Conservation (phyloP, 257 asterid species). For the Scutellaria baicalensis region DNA sequence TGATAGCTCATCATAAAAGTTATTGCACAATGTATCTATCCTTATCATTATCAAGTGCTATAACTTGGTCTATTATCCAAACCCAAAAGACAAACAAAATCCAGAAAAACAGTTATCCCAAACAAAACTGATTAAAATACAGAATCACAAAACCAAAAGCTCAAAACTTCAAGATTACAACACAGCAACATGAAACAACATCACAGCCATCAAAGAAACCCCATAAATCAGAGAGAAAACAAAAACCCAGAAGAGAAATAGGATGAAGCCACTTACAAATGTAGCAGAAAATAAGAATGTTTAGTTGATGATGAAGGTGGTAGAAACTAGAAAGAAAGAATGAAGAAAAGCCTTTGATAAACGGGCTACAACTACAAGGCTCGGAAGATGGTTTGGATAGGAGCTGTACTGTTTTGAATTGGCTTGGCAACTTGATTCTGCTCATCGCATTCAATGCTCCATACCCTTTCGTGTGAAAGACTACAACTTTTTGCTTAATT, state of each 20-base stretch:
- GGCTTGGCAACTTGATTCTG: neutral
- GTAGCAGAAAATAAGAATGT: neutral
- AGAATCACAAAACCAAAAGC: neutral
- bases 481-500: neutral
- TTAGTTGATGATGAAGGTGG: neutral
- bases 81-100: neutral
- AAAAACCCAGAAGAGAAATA: neutral
- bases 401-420: neutral
- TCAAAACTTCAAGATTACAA: neutral
- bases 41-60: neutral
- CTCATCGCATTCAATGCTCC: slow-evolving; percentile 12
- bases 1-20: neutral
- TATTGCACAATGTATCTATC: neutral
- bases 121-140: neutral
- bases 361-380: neutral
- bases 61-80: neutral
- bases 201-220: neutral
- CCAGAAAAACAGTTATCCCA: neutral
- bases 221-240: neutral
- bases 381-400: neutral
- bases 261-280: slow-evolving; percentile 5
- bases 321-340: too few species aligned
- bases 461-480: neutral
- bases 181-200: neutral
- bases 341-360: neutral